Evolutionary conservation across 208 protist genomes (phyloP).

Genomic region (Leishmania guyanensis): DNA sequence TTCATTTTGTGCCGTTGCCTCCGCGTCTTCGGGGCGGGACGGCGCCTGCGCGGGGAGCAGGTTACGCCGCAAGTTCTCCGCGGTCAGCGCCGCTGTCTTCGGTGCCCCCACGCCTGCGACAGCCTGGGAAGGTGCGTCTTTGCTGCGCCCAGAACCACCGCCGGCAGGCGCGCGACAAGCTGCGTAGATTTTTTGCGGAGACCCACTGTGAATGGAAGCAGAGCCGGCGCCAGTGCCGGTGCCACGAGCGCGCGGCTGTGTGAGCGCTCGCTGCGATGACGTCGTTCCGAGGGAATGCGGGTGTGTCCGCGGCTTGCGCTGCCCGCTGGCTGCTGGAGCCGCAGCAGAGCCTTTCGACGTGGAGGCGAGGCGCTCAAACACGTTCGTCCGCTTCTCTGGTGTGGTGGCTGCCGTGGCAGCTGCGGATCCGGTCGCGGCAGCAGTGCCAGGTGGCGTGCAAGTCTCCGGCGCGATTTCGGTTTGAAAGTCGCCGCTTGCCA

Average conservation of each 20-base stretch:
- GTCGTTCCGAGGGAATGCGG: background rate
- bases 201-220: background rate
- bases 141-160: background rate
- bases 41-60: background rate
- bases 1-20: background rate
- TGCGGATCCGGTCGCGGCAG: background rate
- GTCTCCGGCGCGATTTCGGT: background rate
- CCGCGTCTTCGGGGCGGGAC: background rate
- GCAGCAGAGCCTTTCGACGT: background rate
- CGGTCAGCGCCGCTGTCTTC: constrained; percentile 22
- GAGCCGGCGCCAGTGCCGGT: background rate
- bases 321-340: background rate
- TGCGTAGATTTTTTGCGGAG: constrained; percentile 3
- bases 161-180: background rate
- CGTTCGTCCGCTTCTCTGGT: constrained; percentile 24
- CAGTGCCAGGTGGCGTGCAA: background rate
- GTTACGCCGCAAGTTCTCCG: constrained; percentile 35
- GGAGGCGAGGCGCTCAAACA: constrained; percentile 28
- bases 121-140: background rate
- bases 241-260: constrained; percentile 1
- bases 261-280: constrained; percentile 1
- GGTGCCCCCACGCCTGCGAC: background rate
- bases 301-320: constrained; percentile 10
- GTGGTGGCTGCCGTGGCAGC: background rate
- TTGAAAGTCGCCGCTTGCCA: background rate